A percentile compares a stretch with the other conserved stretches of the same genome.
Evolutionary conservation across 805 yeast genomes (phyloP).

Genomic region (Cyberlindnera bimundalis): DNA sequence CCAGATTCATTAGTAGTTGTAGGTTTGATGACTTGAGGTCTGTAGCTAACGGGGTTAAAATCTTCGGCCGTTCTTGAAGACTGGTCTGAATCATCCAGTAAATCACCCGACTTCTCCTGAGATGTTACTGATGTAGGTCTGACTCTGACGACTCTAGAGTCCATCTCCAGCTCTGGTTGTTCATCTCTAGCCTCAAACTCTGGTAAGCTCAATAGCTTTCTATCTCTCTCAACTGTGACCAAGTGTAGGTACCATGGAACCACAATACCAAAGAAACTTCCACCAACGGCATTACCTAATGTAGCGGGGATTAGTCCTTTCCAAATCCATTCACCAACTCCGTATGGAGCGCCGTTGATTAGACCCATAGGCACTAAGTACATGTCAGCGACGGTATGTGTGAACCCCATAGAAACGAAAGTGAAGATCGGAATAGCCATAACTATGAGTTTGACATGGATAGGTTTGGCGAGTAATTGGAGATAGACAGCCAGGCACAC

Average conservation of each 20-base stretch:
- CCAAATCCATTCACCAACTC: slow-evolving; percentile 69
- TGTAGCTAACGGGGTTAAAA: slow-evolving; percentile 18
- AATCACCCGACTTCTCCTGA: not conserved
- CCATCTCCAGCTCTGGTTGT: slow-evolving; percentile 73
- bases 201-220: slow-evolving; percentile 58
- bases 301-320: slow-evolving; percentile 66
- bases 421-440: slow-evolving; percentile 69
- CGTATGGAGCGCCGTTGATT: slow-evolving; percentile 59
- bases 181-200: slow-evolving; percentile 70
- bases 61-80: slow-evolving; percentile 1
- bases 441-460: slow-evolving; percentile 67
- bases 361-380: slow-evolving; percentile 61
- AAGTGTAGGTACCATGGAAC: slow-evolving; percentile 75
- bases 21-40: slow-evolving; percentile 12
- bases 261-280: slow-evolving; percentile 57
- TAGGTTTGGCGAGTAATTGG: slow-evolving; percentile 74
- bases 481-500: slow-evolving; percentile 74
- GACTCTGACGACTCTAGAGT: slow-evolving; percentile 71
- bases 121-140: slow-evolving; percentile 17
- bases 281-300: slow-evolving; percentile 80
- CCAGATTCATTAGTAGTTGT: slow-evolving; percentile 4
- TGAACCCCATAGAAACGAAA: slow-evolving; percentile 74
- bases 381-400: slow-evolving; percentile 85
- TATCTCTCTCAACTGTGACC: slow-evolving; percentile 69
- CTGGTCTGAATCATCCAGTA: slow-evolving; percentile 12